Percentiles rank a stretch among this genome's conserved stretches.
Conservation (phyloP, 495 filamentous ascomycete genomes). For the Penicillium tannophilum region DNA sequence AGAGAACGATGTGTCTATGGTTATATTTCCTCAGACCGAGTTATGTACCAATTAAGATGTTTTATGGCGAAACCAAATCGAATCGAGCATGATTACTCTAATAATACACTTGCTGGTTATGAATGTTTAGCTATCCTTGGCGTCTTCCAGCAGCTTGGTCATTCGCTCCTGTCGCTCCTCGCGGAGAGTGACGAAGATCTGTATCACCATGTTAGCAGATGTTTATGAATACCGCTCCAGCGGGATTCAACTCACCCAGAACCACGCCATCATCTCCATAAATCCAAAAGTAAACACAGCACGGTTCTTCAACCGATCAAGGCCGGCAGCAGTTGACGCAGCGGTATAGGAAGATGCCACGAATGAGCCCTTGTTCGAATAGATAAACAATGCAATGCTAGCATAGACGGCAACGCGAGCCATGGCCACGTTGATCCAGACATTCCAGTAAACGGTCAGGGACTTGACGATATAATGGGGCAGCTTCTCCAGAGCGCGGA, state of each 20-base stretch:
- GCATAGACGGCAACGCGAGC: conserved; percentile 69
- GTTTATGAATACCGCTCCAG: not conserved
- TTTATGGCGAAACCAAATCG: conserved; percentile 10
- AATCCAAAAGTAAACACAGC: conserved; percentile 84
- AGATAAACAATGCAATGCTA: conserved; percentile 66
- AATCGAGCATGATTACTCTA: conserved; percentile 8
- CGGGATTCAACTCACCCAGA: conserved; percentile 64
- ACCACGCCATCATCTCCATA: conserved; percentile 83
- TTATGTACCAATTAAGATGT: conserved; percentile 12
- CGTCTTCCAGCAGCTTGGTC: conserved; percentile 39
- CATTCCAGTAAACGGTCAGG: conserved; percentile 60
- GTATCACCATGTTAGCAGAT: conserved; percentile 50
- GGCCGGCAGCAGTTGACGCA: conserved; percentile 27
- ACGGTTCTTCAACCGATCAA: conserved; percentile 71
- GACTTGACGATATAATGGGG: conserved; percentile 34
- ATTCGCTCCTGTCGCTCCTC: conserved; percentile 47
- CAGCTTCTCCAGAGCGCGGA: conserved; percentile 42
- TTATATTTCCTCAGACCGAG: not conserved
- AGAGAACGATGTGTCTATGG: not conserved
- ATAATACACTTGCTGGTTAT: conserved; percentile 13
- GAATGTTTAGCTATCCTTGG: conserved; percentile 21
- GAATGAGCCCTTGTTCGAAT: conserved; percentile 53
- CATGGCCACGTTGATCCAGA: conserved; percentile 74
- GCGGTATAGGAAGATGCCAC: conserved; percentile 34
- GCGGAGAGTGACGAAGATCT: conserved; percentile 46